Base-by-base conservation (phyloP, 331 rosid species). In the Dryas integrifolia region DNA sequence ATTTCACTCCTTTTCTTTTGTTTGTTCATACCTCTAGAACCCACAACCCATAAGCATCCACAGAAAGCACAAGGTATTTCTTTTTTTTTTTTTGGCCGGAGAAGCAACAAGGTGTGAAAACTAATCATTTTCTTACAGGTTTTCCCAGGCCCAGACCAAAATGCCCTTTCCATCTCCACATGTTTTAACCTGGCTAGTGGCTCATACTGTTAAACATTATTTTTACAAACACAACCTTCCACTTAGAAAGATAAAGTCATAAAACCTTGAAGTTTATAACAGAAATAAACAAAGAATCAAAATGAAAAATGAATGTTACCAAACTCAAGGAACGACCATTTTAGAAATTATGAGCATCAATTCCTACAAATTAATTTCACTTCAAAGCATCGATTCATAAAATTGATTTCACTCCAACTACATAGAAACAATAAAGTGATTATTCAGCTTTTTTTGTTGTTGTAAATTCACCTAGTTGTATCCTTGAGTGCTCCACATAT, bases 21-120 rank as follows among this genome's bases (percentile, higher is more conserved):
- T 78, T 70, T 48, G 73, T 85, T 81, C 81, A 52, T 73, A 68
- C 87, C 78, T 69, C 85, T 65, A 73, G 70, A 51, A 63, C 65
- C 35, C 35, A 30, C 35, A 30, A 57, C 43, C 46, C 12, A 60
- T 15, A 50, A 13, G 56, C 56, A 14, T 10, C 6, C 58, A 18
- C 58, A 53, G 35, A n/a, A 66, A 45, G 61, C 61, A 44, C 79
- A 61, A 38, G 40, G 45, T 49, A 65, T 49, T 11, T 14, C 35
- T 60, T 38, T 38, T 26, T 5, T 12, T 3, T 60, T 60, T 38
- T 14, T 6, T 14, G 47, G 59, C 50, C 0, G 30, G 70, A 73
- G 15, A 52, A 35, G 66, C 51, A 55, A 63, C 5, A 21, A 9
- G 38, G 55, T 44, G 11, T 46, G 18, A n/a, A 65, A 75, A 56